phyloP scores from a whole-genome alignment of 345 rosid genomes.

The Physaria fendleri region DNA sequence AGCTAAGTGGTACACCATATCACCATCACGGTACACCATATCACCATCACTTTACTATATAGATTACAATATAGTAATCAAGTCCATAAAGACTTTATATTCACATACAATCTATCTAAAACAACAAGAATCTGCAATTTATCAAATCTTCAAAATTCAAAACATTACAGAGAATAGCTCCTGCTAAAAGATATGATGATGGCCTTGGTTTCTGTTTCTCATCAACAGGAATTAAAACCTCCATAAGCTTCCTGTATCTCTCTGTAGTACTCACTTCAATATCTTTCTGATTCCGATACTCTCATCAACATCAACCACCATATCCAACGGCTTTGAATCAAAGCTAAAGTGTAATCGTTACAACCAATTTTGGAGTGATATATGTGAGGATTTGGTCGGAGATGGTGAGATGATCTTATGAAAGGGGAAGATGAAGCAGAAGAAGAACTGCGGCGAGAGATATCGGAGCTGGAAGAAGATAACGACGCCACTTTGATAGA shows the following conservation, averaged over 20 bases:
- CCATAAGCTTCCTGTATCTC: conserved; percentile 73
- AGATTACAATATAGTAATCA: conserved; percentile 8
- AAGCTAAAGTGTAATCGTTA: not conserved
- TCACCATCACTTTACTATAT: not conserved
- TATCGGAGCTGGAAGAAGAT: conserved; percentile 64
- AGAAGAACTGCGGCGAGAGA: conserved; percentile 42
- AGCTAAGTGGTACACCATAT: not conserved
- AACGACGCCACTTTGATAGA: too few species aligned
- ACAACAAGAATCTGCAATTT: not conserved
- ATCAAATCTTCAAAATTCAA: conserved; percentile 47
- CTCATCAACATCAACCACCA: conserved; percentile 20
- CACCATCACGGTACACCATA: too few species aligned
- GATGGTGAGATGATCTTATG: conserved; percentile 22
- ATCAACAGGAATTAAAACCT: conserved; percentile 57
- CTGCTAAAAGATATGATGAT: conserved; percentile 42
- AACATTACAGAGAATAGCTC: conserved; percentile 49
- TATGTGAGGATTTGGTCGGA: conserved; percentile 13
- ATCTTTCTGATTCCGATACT: conserved; percentile 39
- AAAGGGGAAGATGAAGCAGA: conserved; percentile 42
- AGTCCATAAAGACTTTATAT: not conserved
- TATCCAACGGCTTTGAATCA: too few species aligned
- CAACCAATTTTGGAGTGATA: conserved; percentile 29
- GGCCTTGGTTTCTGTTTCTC: conserved; percentile 62
- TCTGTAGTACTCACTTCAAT: conserved; percentile 71
- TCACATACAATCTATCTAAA: not conserved